phyloP scores from a whole-genome alignment of 345 rosid genomes.

The Punica granatum region DNA sequence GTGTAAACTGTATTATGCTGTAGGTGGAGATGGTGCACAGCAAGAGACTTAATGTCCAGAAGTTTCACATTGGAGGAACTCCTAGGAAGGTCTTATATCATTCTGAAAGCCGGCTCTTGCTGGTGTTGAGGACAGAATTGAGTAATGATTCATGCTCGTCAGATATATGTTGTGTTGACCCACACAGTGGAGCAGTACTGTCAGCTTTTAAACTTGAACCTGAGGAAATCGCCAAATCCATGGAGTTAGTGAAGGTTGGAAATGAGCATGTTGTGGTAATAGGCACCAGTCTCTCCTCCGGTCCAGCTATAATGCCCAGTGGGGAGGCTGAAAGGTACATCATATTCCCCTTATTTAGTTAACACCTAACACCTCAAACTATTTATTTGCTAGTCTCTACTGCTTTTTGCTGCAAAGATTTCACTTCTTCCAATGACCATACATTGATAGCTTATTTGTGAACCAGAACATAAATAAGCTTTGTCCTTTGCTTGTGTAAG shows the following conservation, averaged over 20 bases:
- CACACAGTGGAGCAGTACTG: slow-evolving; percentile 64
- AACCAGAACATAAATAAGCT: background rate
- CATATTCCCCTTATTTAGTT: background rate
- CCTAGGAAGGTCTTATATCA: slow-evolving; percentile 91
- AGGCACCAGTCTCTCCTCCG: slow-evolving; percentile 83
- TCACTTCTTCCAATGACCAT: background rate
- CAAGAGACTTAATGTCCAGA: slow-evolving; percentile 85
- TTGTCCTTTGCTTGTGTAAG: background rate
- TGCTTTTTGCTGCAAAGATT: background rate
- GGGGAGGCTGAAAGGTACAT: slow-evolving; percentile 97
- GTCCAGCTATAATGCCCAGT: slow-evolving; percentile 93
- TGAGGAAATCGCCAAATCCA: slow-evolving; percentile 88
- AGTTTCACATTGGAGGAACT: slow-evolving; percentile 93
- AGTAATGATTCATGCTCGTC: slow-evolving; percentile 48
- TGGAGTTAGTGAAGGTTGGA: slow-evolving; percentile 83
- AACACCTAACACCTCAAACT: background rate
- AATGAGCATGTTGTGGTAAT: slow-evolving; percentile 76
- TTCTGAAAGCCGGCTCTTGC: slow-evolving; percentile 66
- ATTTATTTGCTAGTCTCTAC: background rate
- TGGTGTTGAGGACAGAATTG: slow-evolving; percentile 92
- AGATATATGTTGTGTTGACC: slow-evolving; percentile 88
- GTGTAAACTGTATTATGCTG: slow-evolving; percentile 10
- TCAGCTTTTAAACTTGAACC: slow-evolving; percentile 64
- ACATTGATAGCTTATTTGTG: background rate
- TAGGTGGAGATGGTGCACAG: slow-evolving; percentile 95